A percentile compares a stretch with the other conserved stretches of the same genome.
phyloP scores from a whole-genome alignment of 2,329 filamentous ascomycete genomes.

The Nemania abortiva region DNA sequence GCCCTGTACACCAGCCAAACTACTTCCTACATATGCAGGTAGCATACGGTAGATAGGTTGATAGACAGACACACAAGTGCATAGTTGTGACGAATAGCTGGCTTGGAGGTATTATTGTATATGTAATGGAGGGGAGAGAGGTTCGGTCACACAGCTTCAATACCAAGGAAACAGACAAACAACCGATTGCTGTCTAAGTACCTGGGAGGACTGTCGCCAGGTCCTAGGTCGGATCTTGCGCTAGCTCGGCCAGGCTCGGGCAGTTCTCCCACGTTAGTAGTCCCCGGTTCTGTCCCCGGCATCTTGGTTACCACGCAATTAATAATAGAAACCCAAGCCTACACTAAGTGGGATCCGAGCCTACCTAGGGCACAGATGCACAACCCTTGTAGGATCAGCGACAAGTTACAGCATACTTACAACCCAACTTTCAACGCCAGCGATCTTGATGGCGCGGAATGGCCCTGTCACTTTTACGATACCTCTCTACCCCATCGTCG shows the following conservation, averaged over 20 bases:
- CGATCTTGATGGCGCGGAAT: background rate
- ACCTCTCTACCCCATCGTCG: background rate
- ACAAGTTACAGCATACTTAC: too few species aligned
- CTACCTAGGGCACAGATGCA: background rate
- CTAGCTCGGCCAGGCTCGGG: background rate
- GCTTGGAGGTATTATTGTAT: background rate
- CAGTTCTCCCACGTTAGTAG: background rate
- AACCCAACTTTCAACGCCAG: background rate
- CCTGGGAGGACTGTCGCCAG: background rate
- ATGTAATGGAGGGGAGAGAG: background rate
- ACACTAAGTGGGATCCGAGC: background rate
- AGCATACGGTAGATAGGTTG: too few species aligned
- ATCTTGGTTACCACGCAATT: background rate
- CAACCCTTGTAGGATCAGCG: background rate
- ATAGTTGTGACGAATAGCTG: background rate
- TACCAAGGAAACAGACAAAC: conserved; percentile 11
- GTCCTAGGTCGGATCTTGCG: background rate
- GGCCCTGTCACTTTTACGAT: conserved; percentile 1
- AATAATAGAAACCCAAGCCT: conserved; percentile 11
- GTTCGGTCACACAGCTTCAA: conserved; percentile 19
- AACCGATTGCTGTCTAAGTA: background rate
- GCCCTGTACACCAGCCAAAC: background rate
- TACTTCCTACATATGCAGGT: background rate
- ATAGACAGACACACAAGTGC: too few species aligned
- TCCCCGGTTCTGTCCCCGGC: background rate